phyloP scores from a whole-genome alignment of 2,329 filamentous ascomycete genomes.

The Hypoxylon sp. region DNA sequence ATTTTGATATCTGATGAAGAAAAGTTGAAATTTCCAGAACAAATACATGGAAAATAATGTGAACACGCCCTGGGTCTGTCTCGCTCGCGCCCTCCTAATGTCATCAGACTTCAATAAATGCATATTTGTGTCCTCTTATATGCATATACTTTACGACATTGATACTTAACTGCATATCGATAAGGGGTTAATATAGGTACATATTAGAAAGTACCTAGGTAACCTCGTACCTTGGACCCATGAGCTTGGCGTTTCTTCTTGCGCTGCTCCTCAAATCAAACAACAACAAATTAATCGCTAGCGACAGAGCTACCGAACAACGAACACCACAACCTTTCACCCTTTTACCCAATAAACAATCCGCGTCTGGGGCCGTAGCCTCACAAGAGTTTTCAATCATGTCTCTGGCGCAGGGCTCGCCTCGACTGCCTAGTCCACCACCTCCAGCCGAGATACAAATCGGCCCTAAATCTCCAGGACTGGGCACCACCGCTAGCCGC shows the following conservation, averaged over 20 bases:
- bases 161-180: conserved; percentile 3
- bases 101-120: conserved; percentile 17
- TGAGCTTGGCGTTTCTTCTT: conserved; percentile 27
- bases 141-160: conserved; percentile 10
- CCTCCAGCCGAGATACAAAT: conserved; percentile 96
- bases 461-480: conserved; percentile 78
- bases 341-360: conserved; percentile 18
- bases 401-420: conserved; percentile 81
- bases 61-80: conserved; percentile 10
- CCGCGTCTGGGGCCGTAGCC: conserved; percentile 35
- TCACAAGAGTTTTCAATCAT: conserved; percentile 56
- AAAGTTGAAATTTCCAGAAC: not conserved
- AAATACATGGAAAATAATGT: conserved; percentile 5
- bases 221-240: conserved; percentile 6
- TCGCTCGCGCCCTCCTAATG: conserved; percentile 27
- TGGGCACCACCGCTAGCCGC: conserved; percentile 63
- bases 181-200: not conserved
- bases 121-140: conserved; percentile 13
- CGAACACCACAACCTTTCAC: conserved; percentile 6
- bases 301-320: conserved; percentile 20
- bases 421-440: conserved; percentile 93
- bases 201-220: not conserved
- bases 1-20: not conserved
- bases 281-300: conserved; percentile 28
- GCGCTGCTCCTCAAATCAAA: conserved; percentile 32